These are phyloP conservation scores for Suhomyces choctaworum DNA, from an alignment of 1,139 yeast species.

Conservation along the genomic window DNA sequence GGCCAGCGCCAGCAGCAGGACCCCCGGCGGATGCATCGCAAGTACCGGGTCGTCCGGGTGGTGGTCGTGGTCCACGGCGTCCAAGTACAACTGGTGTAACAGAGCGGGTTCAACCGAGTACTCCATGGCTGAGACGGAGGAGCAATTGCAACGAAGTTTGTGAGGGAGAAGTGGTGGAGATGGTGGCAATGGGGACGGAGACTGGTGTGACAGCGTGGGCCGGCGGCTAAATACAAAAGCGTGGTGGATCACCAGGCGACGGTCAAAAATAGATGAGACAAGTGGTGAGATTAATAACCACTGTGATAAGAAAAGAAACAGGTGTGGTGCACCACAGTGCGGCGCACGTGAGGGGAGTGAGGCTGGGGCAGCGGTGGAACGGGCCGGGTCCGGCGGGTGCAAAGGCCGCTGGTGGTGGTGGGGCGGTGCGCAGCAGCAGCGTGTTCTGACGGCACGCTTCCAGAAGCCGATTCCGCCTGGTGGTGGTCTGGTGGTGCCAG, in stretches of 20 bases:
- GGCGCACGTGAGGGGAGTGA: slow-evolving; percentile 8
- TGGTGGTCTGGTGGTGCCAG: too few species aligned
- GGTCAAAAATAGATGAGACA: not conserved
- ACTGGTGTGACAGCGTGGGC: too few species aligned
- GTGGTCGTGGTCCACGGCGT: slow-evolving; percentile 9
- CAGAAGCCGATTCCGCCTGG: too few species aligned
- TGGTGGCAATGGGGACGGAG: not conserved
- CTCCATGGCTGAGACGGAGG: slow-evolving; percentile 6
- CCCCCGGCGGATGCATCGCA: too few species aligned
- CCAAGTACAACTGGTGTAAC: slow-evolving; percentile 9
- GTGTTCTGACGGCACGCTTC: too few species aligned
- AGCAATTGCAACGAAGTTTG: too few species aligned
- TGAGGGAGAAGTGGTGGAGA: slow-evolving; percentile 1
- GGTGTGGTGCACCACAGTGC: slow-evolving; percentile 13
- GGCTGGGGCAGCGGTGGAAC: not conserved
- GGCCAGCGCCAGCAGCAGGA: too few species aligned
- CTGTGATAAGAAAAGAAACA: slow-evolving; percentile 11
- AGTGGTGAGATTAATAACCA: slow-evolving; percentile 10
- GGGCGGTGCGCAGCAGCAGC: too few species aligned
- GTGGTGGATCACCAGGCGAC: not conserved
- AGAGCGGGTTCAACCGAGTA: slow-evolving; percentile 8
- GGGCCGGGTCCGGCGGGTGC: not conserved
- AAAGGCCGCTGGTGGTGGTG: too few species aligned
- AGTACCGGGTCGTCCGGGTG: too few species aligned
- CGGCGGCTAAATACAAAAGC: too few species aligned